Evolutionary conservation across 1,139 yeast species (phyloP).

Genomic region (Blastobotrys capitulatus): DNA sequence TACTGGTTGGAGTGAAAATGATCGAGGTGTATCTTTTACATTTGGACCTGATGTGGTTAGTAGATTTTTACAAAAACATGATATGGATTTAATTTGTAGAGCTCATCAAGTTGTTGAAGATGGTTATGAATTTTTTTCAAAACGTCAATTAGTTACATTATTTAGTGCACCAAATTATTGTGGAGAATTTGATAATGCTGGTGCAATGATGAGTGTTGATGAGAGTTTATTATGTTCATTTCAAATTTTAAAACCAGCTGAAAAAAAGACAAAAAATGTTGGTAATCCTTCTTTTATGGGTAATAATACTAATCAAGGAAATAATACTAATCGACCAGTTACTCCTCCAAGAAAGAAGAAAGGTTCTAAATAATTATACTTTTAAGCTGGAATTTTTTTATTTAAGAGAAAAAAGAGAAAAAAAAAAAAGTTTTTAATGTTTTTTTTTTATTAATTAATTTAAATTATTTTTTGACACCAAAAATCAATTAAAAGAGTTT

Average conservation of each 20-base stretch:
- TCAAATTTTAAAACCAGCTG: constrained; percentile 97
- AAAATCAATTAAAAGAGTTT: not conserved
- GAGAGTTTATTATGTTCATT: constrained; percentile 93
- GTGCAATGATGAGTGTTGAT: constrained; percentile 99
- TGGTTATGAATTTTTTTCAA: constrained; percentile 94
- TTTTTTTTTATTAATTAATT: too few relatives aligned
- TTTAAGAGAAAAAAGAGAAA: not conserved
- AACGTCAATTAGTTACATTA: constrained; percentile 90
- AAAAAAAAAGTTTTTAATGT: constrained; percentile 3
- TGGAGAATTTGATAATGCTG: constrained; percentile 98
- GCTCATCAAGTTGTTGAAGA: constrained; percentile 99
- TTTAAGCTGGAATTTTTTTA: too few relatives aligned
- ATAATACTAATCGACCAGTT: constrained; percentile 48
- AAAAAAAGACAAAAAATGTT: constrained; percentile 75
- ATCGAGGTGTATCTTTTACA: constrained; percentile 95
- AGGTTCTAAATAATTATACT: constrained; percentile 20
- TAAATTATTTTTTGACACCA: too few relatives aligned
- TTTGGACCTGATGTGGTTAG: constrained; percentile 97
- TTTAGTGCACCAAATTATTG: constrained; percentile 97
- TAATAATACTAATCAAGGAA: constrained; percentile 15
- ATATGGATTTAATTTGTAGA: constrained; percentile 94
- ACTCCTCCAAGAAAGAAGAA: constrained; percentile 67
- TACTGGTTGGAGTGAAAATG: constrained; percentile 97
- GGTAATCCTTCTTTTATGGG: constrained; percentile 7
- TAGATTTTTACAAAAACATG: constrained; percentile 89